Evolutionary conservation across 2,329 filamentous ascomycete species (phyloP), one percentile per base, ranked within the genome.

Genomic region (Didymella segeticola): DNA sequence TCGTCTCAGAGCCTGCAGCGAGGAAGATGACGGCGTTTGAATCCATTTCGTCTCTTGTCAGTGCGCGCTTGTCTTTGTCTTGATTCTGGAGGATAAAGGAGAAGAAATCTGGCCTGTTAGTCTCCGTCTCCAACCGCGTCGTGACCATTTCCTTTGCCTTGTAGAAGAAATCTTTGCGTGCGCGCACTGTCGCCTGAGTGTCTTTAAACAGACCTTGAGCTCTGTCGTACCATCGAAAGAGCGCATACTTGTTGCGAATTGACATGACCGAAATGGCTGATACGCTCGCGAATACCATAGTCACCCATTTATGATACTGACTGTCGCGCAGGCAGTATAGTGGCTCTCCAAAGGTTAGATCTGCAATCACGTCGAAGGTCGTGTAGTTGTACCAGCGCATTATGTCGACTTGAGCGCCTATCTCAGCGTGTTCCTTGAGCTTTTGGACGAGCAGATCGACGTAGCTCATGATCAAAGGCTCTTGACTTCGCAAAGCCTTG

Each of bases 1-100:
- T 81, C 0, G 80, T 82, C 47, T 82, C 79, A 4, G 71, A 75
- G 0, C 79, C 80, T 0, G 76, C 79, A 2, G 73, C 50, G 5
- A 79, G 65, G 31, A 79, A 64, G 1, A 70, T 43, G 4, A 64
- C 51, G 1, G 69, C 62, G 33, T 74, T 77, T 3, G 61, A 43
- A 33, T 73, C 62, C 34, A 80, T 72, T 39, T 79, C 75, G 1
- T 51, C 61, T 9, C 57, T 52, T 1, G 62, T 60, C 12, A 73
- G 4, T 0, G 53, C 55, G 20, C 62, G 67, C 2, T 45, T 53
- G 1, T 51, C 47, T 1, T 37, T 53, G 5, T 38, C 56, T 30
- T 69, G 53, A 43, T 65, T 68, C 23, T 66, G 60, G 8, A 67
- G 22, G n/a, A 72, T 61, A 36, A 61, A 48, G 1, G 50, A 53